Evolutionary conservation across 225 moss, liverwort and hornwort species (phyloP).

Genomic region (Straminergon stramineum): DNA sequence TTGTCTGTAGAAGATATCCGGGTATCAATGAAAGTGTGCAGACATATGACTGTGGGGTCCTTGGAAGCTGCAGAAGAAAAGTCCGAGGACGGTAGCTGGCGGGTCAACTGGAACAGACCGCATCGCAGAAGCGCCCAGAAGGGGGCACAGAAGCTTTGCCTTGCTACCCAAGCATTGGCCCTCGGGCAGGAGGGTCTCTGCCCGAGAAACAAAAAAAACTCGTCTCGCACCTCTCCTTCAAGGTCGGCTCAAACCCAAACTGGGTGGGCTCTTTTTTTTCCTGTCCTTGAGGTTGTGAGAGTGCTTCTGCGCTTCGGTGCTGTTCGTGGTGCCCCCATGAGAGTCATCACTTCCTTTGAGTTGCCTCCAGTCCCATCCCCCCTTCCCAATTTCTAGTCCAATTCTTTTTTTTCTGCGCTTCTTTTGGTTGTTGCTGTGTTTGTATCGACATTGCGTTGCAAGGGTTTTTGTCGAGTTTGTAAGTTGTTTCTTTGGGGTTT

Average conservation of each 20-base stretch:
- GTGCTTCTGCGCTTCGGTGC: not conserved
- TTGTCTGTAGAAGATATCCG: not conserved
- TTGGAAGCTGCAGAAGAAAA: conserved; percentile 15
- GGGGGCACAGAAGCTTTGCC: not conserved
- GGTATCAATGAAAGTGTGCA: not conserved
- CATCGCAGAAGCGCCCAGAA: not conserved
- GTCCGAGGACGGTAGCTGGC: not conserved
- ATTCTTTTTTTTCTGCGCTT: not conserved
- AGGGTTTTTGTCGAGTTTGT: not conserved
- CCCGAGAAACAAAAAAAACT: not conserved
- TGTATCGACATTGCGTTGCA: not conserved
- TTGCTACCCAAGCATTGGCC: conserved; percentile 20
- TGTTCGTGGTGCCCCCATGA: conserved; percentile 8
- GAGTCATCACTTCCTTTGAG: not conserved
- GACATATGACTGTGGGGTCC: not conserved
- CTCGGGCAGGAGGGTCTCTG: not conserved
- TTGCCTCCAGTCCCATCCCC: not conserved
- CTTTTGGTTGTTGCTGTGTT: not conserved
- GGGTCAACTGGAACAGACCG: conserved; percentile 1
- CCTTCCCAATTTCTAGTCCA: too few relatives aligned
- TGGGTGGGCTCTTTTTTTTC: not conserved
- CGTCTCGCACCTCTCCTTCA: not conserved
- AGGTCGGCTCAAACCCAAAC: not conserved
- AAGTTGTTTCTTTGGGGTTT: not conserved
- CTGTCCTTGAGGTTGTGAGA: not conserved